Base-by-base conservation (phyloP, 2,329 filamentous ascomycete species). In the Dactylella cylindrospora region DNA sequence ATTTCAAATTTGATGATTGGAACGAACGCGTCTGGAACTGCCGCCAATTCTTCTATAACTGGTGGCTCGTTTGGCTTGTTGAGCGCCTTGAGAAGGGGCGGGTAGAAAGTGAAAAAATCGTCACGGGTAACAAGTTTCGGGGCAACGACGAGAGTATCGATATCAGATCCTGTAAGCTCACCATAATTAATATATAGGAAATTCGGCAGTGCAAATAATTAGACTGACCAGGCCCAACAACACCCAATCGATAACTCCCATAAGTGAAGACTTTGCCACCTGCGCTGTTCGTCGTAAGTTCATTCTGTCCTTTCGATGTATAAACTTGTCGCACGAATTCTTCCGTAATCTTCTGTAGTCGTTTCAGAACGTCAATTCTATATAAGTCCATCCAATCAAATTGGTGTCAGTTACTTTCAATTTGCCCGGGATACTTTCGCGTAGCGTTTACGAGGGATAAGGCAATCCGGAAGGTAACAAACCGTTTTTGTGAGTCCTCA, bases 1-100 rank as follows among this genome's bases (percentile, higher is more conserved):
- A 94, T 88, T 72, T 95, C 88, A 70, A 97, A 88, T 72, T 96
- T 97, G 77, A 98, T 97, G 72, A 98, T 95, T 40, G 93, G 93
- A 5, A 97, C 91, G 70, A 88, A 95, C 3, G 91, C 89, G 70
- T 95, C 91, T 40, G 85, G 85, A 29, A 98, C 93, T 0, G 86
- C 82, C 1, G 88, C 85, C 69, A 96, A 78, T 71, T 94, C 88
- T 61, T 86, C 85, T 68, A 97, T 88, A 59, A 90, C 80, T n/a
- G 84, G 86, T 29, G 82, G 76, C 6, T 86, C 82, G 33, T 29
- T 33, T 2, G 50, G 51, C 22, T 64, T 64, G 1, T 88, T 84
- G 80, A 93, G 85, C 67, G 84, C 79, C 67, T 85, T 76, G 41
- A 98, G 81, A 40, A 94, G 76, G 15, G 81, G 77, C n/a, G 90